Conservation (phyloP, 177 flowering plant species). For the Telopea speciosissima region DNA sequence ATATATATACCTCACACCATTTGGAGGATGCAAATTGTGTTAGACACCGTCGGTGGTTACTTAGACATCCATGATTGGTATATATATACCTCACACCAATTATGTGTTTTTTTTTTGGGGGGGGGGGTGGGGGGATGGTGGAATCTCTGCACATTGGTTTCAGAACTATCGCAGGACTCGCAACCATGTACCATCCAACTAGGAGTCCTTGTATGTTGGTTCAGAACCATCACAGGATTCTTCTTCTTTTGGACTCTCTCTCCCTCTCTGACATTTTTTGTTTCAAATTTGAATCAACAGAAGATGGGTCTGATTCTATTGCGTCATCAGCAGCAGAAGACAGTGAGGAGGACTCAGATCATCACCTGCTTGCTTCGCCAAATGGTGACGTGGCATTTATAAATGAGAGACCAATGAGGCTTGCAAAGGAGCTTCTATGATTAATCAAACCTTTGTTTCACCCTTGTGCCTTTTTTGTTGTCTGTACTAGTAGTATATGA, state of each 20-base stretch:
- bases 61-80: no score
- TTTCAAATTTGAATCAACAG: constrained; percentile 20
- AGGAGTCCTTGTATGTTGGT: neutral
- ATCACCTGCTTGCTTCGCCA: constrained; percentile 49
- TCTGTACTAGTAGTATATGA: constrained; percentile 14
- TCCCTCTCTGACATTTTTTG: neutral
- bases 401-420: constrained; percentile 51
- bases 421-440: constrained; percentile 50
- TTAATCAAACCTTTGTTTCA: neutral
- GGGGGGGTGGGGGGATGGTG: no score
- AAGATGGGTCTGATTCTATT: constrained; percentile 50
- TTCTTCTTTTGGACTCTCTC: neutral
- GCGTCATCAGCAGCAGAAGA: constrained; percentile 35
- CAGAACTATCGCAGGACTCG: neutral
- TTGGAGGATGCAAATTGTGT: no score
- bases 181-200: no score
- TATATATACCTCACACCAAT: no score
- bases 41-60: no score
- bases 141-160: no score
- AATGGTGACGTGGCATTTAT: constrained; percentile 56
- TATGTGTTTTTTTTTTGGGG: no score
- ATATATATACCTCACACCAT: no score
- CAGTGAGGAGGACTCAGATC: constrained; percentile 61
- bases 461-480: constrained; percentile 1
- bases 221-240: neutral